These are phyloP conservation scores for Silene vulgaris DNA, from an alignment of 179 eudicot species.

Conservation along the genomic window DNA sequence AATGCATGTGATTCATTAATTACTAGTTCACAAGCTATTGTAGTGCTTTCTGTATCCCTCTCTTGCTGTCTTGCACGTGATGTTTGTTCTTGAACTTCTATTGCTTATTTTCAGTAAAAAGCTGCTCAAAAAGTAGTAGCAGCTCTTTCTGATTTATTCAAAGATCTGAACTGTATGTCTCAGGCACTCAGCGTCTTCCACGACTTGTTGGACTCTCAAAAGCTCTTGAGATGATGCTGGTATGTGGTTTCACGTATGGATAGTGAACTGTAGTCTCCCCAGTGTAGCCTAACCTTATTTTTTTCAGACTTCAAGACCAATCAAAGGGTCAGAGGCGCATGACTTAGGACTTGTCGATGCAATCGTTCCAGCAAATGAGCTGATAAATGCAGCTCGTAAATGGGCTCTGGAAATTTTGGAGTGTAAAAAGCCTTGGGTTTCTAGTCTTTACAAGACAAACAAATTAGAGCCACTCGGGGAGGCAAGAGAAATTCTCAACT, in stretches of 20 bases:
- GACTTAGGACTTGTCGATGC: slow-evolving; percentile 87
- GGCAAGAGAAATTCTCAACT: slow-evolving; percentile 79
- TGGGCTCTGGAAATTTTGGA: slow-evolving; percentile 87
- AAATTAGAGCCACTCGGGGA: slow-evolving; percentile 87
- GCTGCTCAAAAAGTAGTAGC: slow-evolving; percentile 1
- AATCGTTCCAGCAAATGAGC: slow-evolving; percentile 59
- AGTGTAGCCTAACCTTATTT: slow-evolving; percentile 2
- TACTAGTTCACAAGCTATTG: not conserved
- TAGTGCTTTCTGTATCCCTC: not conserved
- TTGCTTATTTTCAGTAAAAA: not conserved
- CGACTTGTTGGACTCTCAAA: slow-evolving; percentile 85
- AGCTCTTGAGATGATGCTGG: slow-evolving; percentile 96
- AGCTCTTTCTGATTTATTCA: not conserved
- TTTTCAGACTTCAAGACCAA: slow-evolving; percentile 60
- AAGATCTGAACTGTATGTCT: slow-evolving; percentile 18
- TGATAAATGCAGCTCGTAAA: slow-evolving; percentile 60
- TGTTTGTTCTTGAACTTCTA: not conserved
- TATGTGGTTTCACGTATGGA: slow-evolving; percentile 29
- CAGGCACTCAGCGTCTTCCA: slow-evolving; percentile 94
- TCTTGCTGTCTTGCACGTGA: slow-evolving; percentile 8
- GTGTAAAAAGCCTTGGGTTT: slow-evolving; percentile 72
- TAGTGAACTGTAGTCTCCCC: not conserved
- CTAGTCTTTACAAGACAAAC: slow-evolving; percentile 69
- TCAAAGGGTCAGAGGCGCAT: slow-evolving; percentile 78
- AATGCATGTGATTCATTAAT: slow-evolving; percentile 3